A percentile compares a stretch with the other conserved stretches of the same genome.
These are phyloP conservation scores for Limonium bicolor DNA, from an alignment of 148 eudicot genomes.

Conservation along the genomic window DNA sequence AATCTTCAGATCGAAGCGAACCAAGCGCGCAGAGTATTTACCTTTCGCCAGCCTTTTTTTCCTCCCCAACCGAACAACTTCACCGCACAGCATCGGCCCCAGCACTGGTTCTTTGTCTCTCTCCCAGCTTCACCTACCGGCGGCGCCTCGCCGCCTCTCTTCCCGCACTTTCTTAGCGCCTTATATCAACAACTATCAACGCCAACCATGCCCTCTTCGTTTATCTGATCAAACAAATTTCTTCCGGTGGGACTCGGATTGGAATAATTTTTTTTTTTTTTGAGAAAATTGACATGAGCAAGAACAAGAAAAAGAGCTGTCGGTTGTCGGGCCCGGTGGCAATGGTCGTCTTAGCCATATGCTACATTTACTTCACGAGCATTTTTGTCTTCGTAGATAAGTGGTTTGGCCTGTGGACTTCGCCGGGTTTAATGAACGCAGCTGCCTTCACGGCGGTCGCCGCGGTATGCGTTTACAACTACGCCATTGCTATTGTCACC, in stretches of 20 bases:
- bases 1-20: too few species aligned
- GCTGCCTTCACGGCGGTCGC: conserved; percentile 45
- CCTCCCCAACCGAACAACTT: too few species aligned
- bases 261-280: too few species aligned
- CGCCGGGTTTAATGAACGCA: conserved; percentile 77
- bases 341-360: conserved; percentile 31
- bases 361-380: conserved; percentile 53
- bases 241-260: conserved; percentile 1
- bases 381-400: conserved; percentile 57
- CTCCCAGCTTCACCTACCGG: conserved; percentile 1
- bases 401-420: conserved; percentile 79
- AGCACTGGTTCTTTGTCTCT: not conserved
- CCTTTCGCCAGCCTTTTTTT: too few species aligned
- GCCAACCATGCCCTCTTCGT: too few species aligned
- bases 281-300: too few species aligned
- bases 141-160: conserved; percentile 2
- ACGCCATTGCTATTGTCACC: conserved; percentile 37
- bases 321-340: conserved; percentile 47
- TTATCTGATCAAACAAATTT: too few species aligned
- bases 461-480: conserved; percentile 32
- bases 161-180: too few species aligned
- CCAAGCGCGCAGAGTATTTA: too few species aligned
- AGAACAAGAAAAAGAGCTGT: conserved; percentile 22
- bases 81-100: too few species aligned
- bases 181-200: too few species aligned